Conservation (phyloP, 1,139 yeast genomes). For the Candida neerlandica region DNA sequence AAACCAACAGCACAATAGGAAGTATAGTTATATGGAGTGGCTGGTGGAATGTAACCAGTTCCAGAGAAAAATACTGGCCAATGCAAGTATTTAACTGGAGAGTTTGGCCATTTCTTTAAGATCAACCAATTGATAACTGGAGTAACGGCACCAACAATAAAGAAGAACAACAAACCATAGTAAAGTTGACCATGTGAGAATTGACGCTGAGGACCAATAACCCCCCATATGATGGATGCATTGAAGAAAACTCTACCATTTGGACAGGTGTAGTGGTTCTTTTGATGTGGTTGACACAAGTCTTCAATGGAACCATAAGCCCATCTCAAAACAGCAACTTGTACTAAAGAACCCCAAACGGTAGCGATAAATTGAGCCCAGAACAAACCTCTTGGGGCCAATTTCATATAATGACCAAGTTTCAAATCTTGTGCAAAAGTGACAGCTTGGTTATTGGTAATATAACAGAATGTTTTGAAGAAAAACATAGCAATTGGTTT, state of each 20-base stretch:
- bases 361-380: constrained; percentile 50
- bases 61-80: constrained; percentile 54
- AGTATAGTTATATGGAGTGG: constrained; percentile 47
- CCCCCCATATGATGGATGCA: constrained; percentile 53
- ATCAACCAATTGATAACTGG: constrained; percentile 37
- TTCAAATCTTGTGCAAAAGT: constrained; percentile 56
- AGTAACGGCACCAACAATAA: constrained; percentile 38
- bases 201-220: constrained; percentile 43
- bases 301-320: constrained; percentile 44
- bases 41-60: constrained; percentile 51
- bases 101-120: constrained; percentile 44
- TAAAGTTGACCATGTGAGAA: constrained; percentile 44
- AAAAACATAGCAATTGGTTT: constrained; percentile 51
- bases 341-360: constrained; percentile 48
- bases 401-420: constrained; percentile 57
- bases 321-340: constrained; percentile 50
- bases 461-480: constrained; percentile 50
- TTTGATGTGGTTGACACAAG: constrained; percentile 51
- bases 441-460: constrained; percentile 58
- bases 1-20: constrained; percentile 40
- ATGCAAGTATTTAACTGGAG: constrained; percentile 46
- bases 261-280: constrained; percentile 45
- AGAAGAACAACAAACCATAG: constrained; percentile 43
- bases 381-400: constrained; percentile 49
- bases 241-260: constrained; percentile 47